Evolutionary conservation across 2,329 filamentous ascomycete genomes (phyloP), one percentile per base, ranked within the genome.

Genomic region (Ramichloridium luteum): DNA sequence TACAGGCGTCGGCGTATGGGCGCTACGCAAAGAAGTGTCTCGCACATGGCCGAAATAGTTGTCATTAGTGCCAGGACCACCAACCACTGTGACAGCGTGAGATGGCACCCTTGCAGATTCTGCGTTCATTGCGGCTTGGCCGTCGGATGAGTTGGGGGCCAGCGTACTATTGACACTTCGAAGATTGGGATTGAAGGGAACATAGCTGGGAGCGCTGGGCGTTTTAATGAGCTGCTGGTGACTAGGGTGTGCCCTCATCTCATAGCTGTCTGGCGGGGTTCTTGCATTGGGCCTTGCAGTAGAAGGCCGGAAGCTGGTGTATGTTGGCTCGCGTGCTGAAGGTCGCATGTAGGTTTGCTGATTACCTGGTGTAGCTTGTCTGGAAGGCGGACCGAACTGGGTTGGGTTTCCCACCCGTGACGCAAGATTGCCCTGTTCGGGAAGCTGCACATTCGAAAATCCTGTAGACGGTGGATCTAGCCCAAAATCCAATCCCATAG

Each of bases 101-200:
- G 34, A 31, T 13, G 37, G 37, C 5, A 31, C 34, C 28, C 23
- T 4, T 36, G 34, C 9, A 34, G 4, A 11, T 15, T 22, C 4
- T 28, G 30, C 3, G 6, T 23, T 12, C 25, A 23, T 8, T 23
- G n/a, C 8, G 8, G 17, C 4, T n/a, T n/a, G n/a, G n/a, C n/a
- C n/a, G n/a, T n/a, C n/a, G n/a, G n/a, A n/a, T n/a, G n/a, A n/a
- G n/a, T n/a, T n/a, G n/a, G n/a, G n/a, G 31, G 31, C 12, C 20
- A 20, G 14, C 28, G 12, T n/a, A 28, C 20, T 12, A 17, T 34
- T 35, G 16, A 25, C 17, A 17, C 29, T 36, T 12, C 33, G 33
- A 8, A 43, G 15, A 8, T 39, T 30, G 8, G 52, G 50, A 20
- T 49, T 53, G 50, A 55, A 56, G 11, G 53, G 47, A 5, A 49